Evolutionary conservation across 345 rosid genomes (phyloP), one percentile per base, ranked within the genome.

Genomic region (Euphorbia pulcherrima): DNA sequence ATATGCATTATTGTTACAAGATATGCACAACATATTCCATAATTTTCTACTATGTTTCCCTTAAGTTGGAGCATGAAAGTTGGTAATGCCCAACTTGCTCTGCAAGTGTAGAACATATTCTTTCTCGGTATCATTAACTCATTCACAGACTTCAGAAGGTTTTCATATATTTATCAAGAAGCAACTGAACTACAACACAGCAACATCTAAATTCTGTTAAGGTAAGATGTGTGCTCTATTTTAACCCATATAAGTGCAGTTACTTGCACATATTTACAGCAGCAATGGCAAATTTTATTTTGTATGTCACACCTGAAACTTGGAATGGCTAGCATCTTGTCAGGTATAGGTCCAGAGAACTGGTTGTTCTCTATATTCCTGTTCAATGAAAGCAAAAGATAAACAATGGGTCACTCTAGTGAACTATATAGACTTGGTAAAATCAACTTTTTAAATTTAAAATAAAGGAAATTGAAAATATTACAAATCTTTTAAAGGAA

Each of bases 301-400:
- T 35, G 27, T 44, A 52, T 48, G 16, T 64, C 85, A 85, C 74
- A 94, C 97, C 70, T 77, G 79, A 95, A 87, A 37, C 60, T 77
- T 44, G 97, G 93, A 68, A 95, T 86, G 74, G 70, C 77, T 68
- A 86, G 85, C 74, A 95, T 37, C 68, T 86, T 84, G 6, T 81
- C 87, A 37, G 99, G 99, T 78, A 95, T 90, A 33, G 96, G 90
- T 69, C 99, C 99, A 39, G 79, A 35, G 77, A 95, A 95, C 66
- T 78, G 86, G 75, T 95, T 95, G 68, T 95, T 88, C 82, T 89
- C 97, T 73, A 95, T 62, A 72, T 95, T 90, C 89, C 99, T 95
- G 88, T 65, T 26, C 58, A 72, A 73, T 41, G 52, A 4, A 57
- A 29, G 12, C 61, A 70, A 55, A 40, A 64, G 40, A 73, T 26